Percentiles rank a stretch among this genome's conserved stretches.
Conservation (phyloP, 208 protist species). For the Angomonas ambiguus region DNA sequence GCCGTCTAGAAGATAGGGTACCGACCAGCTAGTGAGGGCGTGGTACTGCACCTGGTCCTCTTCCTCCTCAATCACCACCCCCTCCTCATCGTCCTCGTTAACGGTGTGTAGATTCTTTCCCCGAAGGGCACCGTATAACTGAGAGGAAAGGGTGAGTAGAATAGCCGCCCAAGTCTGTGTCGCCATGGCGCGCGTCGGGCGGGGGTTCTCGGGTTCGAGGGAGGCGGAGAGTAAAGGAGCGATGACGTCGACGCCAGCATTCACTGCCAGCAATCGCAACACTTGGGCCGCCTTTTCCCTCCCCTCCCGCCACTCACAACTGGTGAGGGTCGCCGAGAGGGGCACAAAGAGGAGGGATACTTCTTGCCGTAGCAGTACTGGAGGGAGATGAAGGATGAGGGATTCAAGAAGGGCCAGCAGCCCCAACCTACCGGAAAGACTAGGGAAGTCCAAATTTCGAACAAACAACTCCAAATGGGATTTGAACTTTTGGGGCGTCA, state of each 20-base stretch:
- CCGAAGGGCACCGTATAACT: slow-evolving; percentile 11
- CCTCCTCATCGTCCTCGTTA: neutral
- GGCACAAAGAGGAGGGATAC: slow-evolving; percentile 71
- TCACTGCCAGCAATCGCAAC: slow-evolving; percentile 49
- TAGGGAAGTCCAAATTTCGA: slow-evolving; percentile 84
- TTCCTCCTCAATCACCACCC: slow-evolving; percentile 4
- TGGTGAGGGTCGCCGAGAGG: slow-evolving; percentile 54
- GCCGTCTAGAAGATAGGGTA: slow-evolving; percentile 48
- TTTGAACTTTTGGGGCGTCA: slow-evolving; percentile 85
- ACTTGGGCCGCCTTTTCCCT: slow-evolving; percentile 51
- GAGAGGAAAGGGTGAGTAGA: slow-evolving; percentile 29
- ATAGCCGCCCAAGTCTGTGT: slow-evolving; percentile 72
- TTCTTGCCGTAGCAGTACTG: slow-evolving; percentile 74
- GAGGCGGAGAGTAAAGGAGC: slow-evolving; percentile 62
- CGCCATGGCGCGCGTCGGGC: slow-evolving; percentile 51
- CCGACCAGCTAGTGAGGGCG: slow-evolving; percentile 57
- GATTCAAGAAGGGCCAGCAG: slow-evolving; percentile 78
- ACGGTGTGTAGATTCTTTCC: slow-evolving; percentile 12
- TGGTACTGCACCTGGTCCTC: slow-evolving; percentile 29
- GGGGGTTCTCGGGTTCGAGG: slow-evolving; percentile 38
- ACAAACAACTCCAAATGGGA: slow-evolving; percentile 86
- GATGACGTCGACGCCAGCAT: slow-evolving; percentile 74
- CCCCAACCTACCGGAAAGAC: slow-evolving; percentile 64
- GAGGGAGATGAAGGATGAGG: slow-evolving; percentile 64
- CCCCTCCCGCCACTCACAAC: slow-evolving; percentile 58